These are phyloP conservation scores for Botrytis paeoniae DNA, from an alignment of 2,329 filamentous ascomycete genomes.

Conservation along the genomic window DNA sequence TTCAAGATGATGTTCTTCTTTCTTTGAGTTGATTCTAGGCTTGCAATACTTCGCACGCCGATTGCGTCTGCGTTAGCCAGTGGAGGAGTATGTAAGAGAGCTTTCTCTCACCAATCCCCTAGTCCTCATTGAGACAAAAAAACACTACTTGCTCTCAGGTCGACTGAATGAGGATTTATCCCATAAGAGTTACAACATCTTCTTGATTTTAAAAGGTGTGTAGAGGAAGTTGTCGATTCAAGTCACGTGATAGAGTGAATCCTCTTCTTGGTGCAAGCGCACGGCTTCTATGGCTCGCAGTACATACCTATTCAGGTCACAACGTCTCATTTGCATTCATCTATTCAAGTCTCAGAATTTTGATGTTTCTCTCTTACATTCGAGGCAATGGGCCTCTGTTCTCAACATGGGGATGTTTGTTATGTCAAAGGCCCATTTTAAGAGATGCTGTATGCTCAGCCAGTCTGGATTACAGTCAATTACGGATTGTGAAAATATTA, in stretches of 20 bases:
- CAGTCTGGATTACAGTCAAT: neutral
- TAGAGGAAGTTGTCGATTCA: rapidly evolving
- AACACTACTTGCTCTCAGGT: neutral
- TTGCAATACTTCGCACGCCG: neutral
- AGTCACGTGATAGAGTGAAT: neutral
- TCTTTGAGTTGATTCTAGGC: neutral
- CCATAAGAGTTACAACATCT: neutral
- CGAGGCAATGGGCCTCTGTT: neutral
- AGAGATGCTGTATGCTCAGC: neutral
- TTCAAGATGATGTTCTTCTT: neutral
- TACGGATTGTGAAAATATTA: neutral
- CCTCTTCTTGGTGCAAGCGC: neutral
- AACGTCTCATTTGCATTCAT: neutral
- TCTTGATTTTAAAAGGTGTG: neutral
- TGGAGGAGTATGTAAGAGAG: neutral
- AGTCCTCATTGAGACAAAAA: neutral
- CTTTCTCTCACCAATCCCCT: neutral
- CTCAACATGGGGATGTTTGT: neutral
- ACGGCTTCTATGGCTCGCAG: neutral
- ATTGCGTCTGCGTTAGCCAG: neutral
- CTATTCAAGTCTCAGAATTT: neutral
- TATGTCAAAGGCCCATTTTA: neutral
- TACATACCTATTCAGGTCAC: neutral
- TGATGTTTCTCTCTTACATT: rapidly evolving
- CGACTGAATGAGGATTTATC: neutral